Evolutionary conservation across 2,329 filamentous ascomycete species (phyloP), one percentile per base, ranked within the genome.

Genomic region (Pseudocercospora musae): DNA sequence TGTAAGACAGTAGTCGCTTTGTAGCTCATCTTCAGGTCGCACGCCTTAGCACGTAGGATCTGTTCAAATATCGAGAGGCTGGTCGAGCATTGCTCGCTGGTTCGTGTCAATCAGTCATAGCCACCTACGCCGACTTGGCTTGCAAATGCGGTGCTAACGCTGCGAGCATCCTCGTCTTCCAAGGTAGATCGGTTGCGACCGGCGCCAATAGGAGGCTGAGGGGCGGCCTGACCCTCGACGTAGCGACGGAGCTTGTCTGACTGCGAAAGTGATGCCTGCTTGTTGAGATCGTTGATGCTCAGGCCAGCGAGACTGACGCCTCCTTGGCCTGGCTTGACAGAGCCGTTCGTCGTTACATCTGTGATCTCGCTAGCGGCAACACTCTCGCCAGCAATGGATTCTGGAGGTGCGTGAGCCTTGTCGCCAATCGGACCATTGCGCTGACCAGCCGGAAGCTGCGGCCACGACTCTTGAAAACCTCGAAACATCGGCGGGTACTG

Each of bases 401-500:
- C 72, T 11, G 73, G 73, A 18, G 68, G 68, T n/a, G 62, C 66
- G 37, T 68, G 64, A 49, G 66, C 50, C 44, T 67, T 70, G 54
- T 68, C 60, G 42, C 65, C 66, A 75, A 90, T 90, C 68, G 82
- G 83, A 25, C 75, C 77, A 33, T 91, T 89, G 55, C 89, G 84
- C 62, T 78, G 83, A 59, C 87, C 87, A 25, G 91, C 90, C 21
- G 69, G 69, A 50, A 98, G 84, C 11, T 89, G 85, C 29, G 95
- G 95, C 95, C 95, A 99, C 3, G 82, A 84, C 69, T 98, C 94
- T 9, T 90, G 88, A 78, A 99, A 98, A 75, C 89, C 90, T 60
- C 92, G 92, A 78, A 99, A 99, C 89, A 97, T 96, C 18, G 91
- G 90, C 15, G 95, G 95, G 75, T 94, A 98, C 23, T 92, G 91